Conservation (phyloP, 2,329 filamentous ascomycete species). For the Aspergillus glaucus region DNA sequence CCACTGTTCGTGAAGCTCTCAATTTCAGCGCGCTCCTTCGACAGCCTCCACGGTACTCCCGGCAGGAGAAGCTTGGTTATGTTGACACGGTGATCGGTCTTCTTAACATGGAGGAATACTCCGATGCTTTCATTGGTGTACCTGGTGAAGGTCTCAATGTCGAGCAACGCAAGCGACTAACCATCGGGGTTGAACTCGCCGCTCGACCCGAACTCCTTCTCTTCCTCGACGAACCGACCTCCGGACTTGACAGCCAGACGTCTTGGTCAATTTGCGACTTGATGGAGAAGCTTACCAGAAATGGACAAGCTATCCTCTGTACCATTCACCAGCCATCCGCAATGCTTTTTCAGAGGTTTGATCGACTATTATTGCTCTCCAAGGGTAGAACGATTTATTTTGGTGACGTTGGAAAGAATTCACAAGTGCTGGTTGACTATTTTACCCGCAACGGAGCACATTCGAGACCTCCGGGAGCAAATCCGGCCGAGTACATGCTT, state of each 20-base stretch:
- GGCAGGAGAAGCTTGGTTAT: conserved; percentile 74
- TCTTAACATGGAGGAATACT: conserved; percentile 82
- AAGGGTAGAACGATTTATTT: conserved; percentile 65
- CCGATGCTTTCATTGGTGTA: conserved; percentile 84
- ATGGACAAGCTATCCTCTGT: conserved; percentile 88
- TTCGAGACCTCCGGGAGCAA: conserved; percentile 55
- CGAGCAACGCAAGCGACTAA: conserved; percentile 68
- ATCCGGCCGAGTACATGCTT: conserved; percentile 73
- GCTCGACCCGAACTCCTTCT: conserved; percentile 84
- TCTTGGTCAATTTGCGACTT: conserved; percentile 88
- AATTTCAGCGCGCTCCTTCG: conserved; percentile 80
- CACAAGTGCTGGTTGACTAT: conserved; percentile 52
- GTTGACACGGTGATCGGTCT: conserved; percentile 88
- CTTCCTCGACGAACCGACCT: conserved; percentile 92
- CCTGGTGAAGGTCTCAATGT: conserved; percentile 69
- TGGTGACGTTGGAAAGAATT: conserved; percentile 58
- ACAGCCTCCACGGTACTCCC: conserved; percentile 68
- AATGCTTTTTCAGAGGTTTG: conserved; percentile 84
- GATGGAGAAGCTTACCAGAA: conserved; percentile 81
- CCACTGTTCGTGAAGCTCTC: conserved; percentile 82
- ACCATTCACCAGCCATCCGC: conserved; percentile 97
- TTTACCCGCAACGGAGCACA: conserved; percentile 61
- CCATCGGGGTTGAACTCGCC: conserved; percentile 91
- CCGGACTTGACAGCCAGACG: conserved; percentile 86
- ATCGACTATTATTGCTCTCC: conserved; percentile 58